Conservation (phyloP, 2,329 filamentous ascomycete species). For the Fusarium hostae region DNA sequence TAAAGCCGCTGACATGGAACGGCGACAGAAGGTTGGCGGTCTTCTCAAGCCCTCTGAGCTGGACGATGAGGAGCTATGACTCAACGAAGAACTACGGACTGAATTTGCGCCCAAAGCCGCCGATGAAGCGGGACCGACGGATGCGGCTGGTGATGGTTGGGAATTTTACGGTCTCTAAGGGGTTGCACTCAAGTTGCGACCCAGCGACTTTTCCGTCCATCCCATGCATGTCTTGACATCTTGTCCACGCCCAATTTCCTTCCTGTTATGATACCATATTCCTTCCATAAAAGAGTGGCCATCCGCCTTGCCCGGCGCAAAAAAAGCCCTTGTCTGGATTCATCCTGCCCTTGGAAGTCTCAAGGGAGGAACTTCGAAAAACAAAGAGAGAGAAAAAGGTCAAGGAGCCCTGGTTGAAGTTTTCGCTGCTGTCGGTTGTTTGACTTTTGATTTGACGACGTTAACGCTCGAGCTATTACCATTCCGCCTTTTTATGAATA, state of each 20-base stretch:
- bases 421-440: constrained; percentile 2
- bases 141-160: constrained; percentile 66
- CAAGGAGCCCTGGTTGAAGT: constrained; percentile 24
- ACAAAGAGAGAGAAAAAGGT: constrained; percentile 8
- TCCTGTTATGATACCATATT: constrained; percentile 48
- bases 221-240: constrained; percentile 3
- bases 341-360: constrained; percentile 9
- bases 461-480: constrained; percentile 4
- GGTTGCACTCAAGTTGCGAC: neutral
- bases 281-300: constrained; percentile 45
- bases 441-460: constrained; percentile 1
- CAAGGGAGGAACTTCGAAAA: constrained; percentile 4
- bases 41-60: constrained; percentile 97
- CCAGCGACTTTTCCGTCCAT: neutral
- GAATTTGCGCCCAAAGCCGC: constrained; percentile 63
- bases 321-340: constrained; percentile 25
- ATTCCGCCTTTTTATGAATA: constrained; percentile 27
- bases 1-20: constrained; percentile 88
- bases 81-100: constrained; percentile 72
- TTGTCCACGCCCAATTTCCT: constrained; percentile 42
- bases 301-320: constrained; percentile 12
- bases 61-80: constrained; percentile 92
- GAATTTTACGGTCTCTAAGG: constrained; percentile 70
- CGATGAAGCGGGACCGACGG: constrained; percentile 43
- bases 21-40: constrained; percentile 93